Base-by-base conservation (phyloP, 2,329 filamentous ascomycete species). In the Verticillium dahliae region DNA sequence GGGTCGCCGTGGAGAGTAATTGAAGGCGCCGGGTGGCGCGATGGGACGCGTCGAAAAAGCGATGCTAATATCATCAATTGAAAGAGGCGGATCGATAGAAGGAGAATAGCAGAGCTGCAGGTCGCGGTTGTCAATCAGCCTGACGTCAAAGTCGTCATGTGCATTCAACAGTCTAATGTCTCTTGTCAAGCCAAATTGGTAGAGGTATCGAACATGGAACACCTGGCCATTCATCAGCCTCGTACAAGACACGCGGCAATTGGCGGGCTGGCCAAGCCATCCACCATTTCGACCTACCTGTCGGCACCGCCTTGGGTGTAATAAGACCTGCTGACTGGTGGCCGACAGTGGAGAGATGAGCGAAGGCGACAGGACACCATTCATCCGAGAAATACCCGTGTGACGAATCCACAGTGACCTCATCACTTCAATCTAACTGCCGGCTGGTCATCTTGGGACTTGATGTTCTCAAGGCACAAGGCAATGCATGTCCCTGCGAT, bases 61-160 rank as follows among this genome's bases (percentile, higher is more conserved):
- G 13, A 52, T 52, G 34, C 27, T 57, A 56, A 34, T 7, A 13
- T 45, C 62, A 63, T 63, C 55, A 63, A 60, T 62, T 62, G 63
- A 18, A n/a, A 15, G n/a, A 39, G n/a, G 34, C 33, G 31, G 31
- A 10, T 34, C 13, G 54, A 56, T 56, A 22, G 34, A 35, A 35
- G 54, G 6, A 33, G 27, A 31, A 31, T 31, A 31, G 14, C 10
- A 37, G 22, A n/a, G 35, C 34, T n/a, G 55, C n/a, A 37, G 14
- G 38, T 13, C 9, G 6, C 34, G 27, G 33, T 37, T 15, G 35
- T 31, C 27, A 38, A 6, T 57, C 7, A 14, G 18, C 22, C 6
- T 57, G 55, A n/a, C 41, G 45, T 52, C 18, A 10, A 27, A 22
- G 18, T 52, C 45, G 45, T 37, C 27, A 31, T 31, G 27, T 31